Base-by-base conservation (phyloP, 768 basidiomycete genomes). In the Rhizopogon roseolus region DNA sequence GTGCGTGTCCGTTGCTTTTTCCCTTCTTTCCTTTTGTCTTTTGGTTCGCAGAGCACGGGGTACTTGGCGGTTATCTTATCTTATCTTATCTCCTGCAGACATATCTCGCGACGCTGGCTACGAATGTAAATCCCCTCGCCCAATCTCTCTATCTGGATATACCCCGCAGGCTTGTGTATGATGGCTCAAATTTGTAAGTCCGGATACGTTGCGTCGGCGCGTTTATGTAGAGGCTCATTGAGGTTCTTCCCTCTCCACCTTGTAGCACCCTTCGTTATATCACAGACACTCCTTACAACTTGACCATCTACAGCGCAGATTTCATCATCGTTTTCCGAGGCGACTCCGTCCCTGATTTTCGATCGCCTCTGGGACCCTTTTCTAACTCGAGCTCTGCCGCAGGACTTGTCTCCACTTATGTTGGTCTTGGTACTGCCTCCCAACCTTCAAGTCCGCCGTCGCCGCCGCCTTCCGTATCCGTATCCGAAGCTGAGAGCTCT, bases 231-330 rank as follows among this genome's bases (percentile, higher is more conserved):
- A 49, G 40, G n/a, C 32, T 45, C 28, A 25, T 10, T 42, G 13
- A 27, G 34, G 13, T 25, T 25, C 36, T 2, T 19, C 16, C 14
- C 46, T 7, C 14, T 19, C 28, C n/a, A 4, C 34, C 11, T 19
- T 11, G 11, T 6, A 73, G 74, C 38, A 63, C 65, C 22, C 57
- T 76, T 19, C 67, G 64, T 37, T 76, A 76, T 43, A 57, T 61
- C 42, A 64, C 66, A 52, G 41, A 54, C 22, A 48, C 55, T 3
- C 71, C 70, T 13, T 52, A 44, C 11, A 32, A 55, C 5, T n/a
- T 54, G 25, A 70, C 71, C 1, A 59, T 80, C 22, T 85, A 79
- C 61, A 77, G 80, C 17, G 76, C 81, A 7, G 72, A 78, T 57
- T 86, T 86, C 53, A 59, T 56, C 38, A 76, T 84, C 41, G 29